Conservation (phyloP, 768 basidiomycete genomes). For the Boletus sp. region DNA sequence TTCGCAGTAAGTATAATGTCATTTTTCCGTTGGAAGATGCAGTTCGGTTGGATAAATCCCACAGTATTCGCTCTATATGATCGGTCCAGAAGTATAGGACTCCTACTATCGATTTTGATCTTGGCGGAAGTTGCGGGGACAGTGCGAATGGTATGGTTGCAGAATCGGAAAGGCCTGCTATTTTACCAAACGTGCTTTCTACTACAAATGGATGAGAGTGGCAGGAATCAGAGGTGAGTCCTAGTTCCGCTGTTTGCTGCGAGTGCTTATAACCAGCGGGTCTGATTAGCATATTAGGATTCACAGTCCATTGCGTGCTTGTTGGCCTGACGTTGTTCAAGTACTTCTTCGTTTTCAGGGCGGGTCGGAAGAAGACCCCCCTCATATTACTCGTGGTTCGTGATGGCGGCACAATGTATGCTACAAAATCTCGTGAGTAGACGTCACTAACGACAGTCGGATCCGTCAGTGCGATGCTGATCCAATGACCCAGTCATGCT, state of each 20-base stretch:
- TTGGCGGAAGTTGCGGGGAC: background rate
- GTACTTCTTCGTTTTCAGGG: constrained; percentile 13
- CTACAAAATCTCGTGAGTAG: constrained; percentile 7
- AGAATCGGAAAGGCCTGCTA: too few species aligned
- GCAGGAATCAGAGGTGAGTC: constrained; percentile 7
- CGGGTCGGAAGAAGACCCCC: constrained; percentile 17
- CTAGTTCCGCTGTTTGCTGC: background rate
- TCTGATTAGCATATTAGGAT: constrained; percentile 9
- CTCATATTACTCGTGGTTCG: constrained; percentile 20
- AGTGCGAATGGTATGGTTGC: background rate
- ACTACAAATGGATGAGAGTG: background rate
- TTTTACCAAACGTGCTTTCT: constrained; percentile 14
- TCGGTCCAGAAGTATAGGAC: constrained; percentile 7
- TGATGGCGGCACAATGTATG: constrained; percentile 14
- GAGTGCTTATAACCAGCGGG: background rate
- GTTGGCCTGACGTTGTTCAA: constrained; percentile 18
- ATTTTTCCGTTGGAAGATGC: background rate
- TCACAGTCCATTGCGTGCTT: constrained; percentile 12
- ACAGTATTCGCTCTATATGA: constrained; percentile 22
- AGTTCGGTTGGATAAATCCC: background rate
- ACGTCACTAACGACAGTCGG: background rate
- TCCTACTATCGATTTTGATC: constrained; percentile 6
- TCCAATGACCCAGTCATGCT: background rate
- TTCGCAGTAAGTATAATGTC: constrained; percentile 8
- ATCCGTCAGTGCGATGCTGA: background rate